phyloP scores from a whole-genome alignment of 805 yeast genomes.

The Candida xiaguanensis region DNA sequence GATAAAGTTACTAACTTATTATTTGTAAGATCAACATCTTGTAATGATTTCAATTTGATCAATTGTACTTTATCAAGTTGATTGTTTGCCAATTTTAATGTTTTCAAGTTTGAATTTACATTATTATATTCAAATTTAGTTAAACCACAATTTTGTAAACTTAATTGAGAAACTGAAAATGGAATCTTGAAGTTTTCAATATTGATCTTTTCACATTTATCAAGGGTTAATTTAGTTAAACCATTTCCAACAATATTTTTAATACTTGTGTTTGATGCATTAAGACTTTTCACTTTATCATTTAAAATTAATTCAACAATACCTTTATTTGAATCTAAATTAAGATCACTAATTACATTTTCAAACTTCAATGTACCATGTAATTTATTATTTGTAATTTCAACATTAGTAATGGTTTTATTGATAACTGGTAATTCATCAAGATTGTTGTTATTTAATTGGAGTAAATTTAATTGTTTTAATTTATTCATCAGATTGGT shows the following conservation, averaged over 20 bases:
- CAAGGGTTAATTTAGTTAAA: constrained; percentile 5
- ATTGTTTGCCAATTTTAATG: constrained; percentile 7
- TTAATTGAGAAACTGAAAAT: constrained; percentile 3
- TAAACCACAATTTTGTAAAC: constrained; percentile 6
- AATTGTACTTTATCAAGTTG: constrained; percentile 4
- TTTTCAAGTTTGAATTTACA: neutral
- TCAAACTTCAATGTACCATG: constrained; percentile 3
- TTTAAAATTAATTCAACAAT: neutral
- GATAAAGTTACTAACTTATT: constrained; percentile 4
- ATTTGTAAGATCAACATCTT: constrained; percentile 7
- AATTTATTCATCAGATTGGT: neutral
- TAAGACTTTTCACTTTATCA: neutral
- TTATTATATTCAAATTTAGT: neutral
- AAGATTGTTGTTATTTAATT: constrained; percentile 7
- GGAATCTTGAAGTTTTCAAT: constrained; percentile 7
- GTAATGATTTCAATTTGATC: neutral
- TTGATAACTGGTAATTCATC: neutral
- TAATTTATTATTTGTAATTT: constrained; percentile 3
- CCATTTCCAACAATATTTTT: constrained; percentile 5
- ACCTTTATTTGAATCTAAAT: constrained; percentile 3
- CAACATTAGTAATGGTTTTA: neutral
- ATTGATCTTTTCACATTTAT: constrained; percentile 9
- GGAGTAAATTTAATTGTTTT: constrained; percentile 1
- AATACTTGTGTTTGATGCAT: constrained; percentile 7
- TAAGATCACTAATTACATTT: constrained; percentile 3